A percentile compares a stretch with the other conserved stretches of the same genome.
Conservation (phyloP, 331 rosid species). For the Malus hybrid region DNA sequence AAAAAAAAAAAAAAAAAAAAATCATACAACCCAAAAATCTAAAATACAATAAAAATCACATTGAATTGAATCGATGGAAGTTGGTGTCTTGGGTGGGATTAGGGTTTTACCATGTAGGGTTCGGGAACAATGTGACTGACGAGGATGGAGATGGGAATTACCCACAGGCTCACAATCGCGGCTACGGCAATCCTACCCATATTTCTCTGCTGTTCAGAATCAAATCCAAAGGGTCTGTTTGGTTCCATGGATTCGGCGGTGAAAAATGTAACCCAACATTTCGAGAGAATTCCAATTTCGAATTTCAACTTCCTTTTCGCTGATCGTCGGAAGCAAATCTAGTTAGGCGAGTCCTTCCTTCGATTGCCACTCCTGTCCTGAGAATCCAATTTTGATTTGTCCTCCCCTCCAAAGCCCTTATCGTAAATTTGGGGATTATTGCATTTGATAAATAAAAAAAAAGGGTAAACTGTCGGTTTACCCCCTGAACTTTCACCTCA, state of each 20-base stretch:
- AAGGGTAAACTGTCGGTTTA: no score
- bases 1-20: neutral
- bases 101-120: slow-evolving; percentile 63
- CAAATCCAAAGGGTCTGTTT: slow-evolving; percentile 8
- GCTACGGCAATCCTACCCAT: slow-evolving; percentile 73
- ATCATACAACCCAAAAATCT: neutral
- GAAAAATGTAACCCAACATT: neutral
- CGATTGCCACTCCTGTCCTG: neutral
- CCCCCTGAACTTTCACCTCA: no score
- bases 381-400: neutral
- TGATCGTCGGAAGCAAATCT: neutral
- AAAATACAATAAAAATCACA: neutral
- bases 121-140: slow-evolving; percentile 60
- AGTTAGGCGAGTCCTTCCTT: neutral
- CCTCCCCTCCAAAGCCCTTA: neutral
- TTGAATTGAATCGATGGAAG: neutral
- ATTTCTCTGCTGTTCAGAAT: slow-evolving; percentile 7
- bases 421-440: neutral
- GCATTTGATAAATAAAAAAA: no score
- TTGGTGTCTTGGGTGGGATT: neutral
- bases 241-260: neutral
- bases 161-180: slow-evolving; percentile 63
- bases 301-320: neutral
- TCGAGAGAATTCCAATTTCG: neutral
- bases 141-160: slow-evolving; percentile 56